Base-by-base conservation (phyloP, 140 eudicot genomes). In the Cichorium intybus region DNA sequence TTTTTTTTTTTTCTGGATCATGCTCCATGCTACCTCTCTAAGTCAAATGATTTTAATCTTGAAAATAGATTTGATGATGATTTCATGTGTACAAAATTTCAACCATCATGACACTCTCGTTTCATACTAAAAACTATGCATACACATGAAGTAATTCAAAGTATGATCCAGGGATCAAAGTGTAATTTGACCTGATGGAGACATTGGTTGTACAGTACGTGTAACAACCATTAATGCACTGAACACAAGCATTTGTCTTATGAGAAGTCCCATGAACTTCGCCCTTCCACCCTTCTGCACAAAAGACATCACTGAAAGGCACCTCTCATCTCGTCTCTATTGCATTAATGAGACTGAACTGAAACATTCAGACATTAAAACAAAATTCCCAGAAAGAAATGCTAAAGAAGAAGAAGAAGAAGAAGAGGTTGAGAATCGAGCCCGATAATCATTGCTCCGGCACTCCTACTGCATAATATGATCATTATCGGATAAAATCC, bases 211-310 rank as follows among this genome's bases (percentile, higher is more conserved):
- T 71, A 87, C 81, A 35, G 70, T 75, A 75, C 70, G 28, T 60
- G 78, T 71, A 72, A 33, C 50, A 67, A 24, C 66, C 90, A 78
- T 82, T 68, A 79, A 85, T 72, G 81, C 79, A 48, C 80, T 78
- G 80, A 77, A 28, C 75, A 53, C 48, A 69, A 68, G 17, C 80
- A 24, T 68, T 75, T 75, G 80, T 75, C 75, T 60, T 68, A 60
- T 76, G 85, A 66, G 79, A 78, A 34, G 64, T 75, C 60, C 52
- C 59, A 27, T 35, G 33, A 24, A 24, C 55, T n/a, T 26, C 53
- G 23, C 24, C 18, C 34, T 33, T 68, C 41, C 57, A 55, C 20
- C 18, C 49, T 43, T 43, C 56, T 64, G 62, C 71, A 56, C 69
- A 73, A 50, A 60, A 60, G 56, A 31, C 54, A 35, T 29, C 82